A percentile compares a stretch with the other conserved stretches of the same genome.
Evolutionary conservation across 345 rosid species (phyloP).

Genomic region (Stellera chamaejasme): DNA sequence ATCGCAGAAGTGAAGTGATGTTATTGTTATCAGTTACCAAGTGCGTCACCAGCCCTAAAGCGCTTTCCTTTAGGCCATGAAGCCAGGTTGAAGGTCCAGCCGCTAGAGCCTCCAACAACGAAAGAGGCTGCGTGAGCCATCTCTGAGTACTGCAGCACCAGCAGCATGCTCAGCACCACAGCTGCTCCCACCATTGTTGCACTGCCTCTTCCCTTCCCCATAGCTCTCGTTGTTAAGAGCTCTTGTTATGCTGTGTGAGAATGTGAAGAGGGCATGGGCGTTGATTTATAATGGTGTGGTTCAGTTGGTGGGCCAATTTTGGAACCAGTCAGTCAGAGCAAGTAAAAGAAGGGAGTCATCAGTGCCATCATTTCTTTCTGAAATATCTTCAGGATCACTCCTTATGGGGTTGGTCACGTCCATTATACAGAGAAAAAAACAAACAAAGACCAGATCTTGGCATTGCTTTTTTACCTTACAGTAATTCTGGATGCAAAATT

Average conservation of each 20-base stretch:
- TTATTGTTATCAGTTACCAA: conserved; percentile 14
- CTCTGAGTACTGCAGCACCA: conserved; percentile 13
- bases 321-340: conserved; percentile 1
- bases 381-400: too few species aligned
- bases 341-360: neutral
- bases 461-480: too few species aligned
- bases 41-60: conserved; percentile 35
- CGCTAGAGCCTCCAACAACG: conserved; percentile 33
- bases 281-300: too few species aligned
- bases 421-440: too few species aligned
- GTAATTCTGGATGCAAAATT: too few species aligned
- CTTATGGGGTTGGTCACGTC: too few species aligned
- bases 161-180: conserved; percentile 20
- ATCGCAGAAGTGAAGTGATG: neutral
- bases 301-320: neutral
- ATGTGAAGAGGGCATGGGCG: too few species aligned
- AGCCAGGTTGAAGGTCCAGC: conserved; percentile 28
- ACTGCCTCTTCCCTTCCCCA: conserved; percentile 47
- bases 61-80: conserved; percentile 33
- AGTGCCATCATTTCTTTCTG: neutral
- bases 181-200: conserved; percentile 21
- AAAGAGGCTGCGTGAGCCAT: conserved; percentile 23
- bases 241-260: too few species aligned
- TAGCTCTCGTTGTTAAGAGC: neutral
- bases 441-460: too few species aligned